Conservation (phyloP, 768 basidiomycete species). For the Psilocybe azurescens region DNA sequence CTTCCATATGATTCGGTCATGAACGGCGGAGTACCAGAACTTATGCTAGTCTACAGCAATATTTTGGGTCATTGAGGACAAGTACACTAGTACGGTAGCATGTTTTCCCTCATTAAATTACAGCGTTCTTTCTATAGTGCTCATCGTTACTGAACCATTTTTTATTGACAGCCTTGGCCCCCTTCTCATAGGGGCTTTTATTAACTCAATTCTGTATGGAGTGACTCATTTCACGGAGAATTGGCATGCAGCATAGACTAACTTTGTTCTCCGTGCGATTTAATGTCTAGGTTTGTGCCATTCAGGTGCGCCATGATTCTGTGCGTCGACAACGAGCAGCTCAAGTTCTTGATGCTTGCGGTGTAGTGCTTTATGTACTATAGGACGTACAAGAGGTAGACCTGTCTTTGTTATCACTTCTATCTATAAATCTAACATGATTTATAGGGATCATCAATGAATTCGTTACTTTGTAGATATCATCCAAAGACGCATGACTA, state of each 20-base stretch:
- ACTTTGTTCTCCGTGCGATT: background rate
- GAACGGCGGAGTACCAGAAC: too few relatives aligned
- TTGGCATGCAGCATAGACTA: background rate
- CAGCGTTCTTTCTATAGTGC: too few relatives aligned
- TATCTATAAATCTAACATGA: background rate
- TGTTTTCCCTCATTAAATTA: too few relatives aligned
- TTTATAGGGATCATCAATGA: constrained; percentile 35
- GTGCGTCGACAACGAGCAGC: background rate
- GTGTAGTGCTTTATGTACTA: constrained; percentile 39
- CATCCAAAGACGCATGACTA: background rate
- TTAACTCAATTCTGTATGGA: constrained; percentile 40
- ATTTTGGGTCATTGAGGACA: too few relatives aligned
- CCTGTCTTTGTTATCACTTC: background rate
- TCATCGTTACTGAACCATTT: background rate
- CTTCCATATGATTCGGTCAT: too few relatives aligned
- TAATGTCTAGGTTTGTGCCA: constrained; percentile 28
- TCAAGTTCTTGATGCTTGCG: background rate
- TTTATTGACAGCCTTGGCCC: constrained; percentile 12
- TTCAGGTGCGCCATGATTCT: constrained; percentile 28
- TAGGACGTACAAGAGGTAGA: constrained; percentile 39
- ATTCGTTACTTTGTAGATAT: constrained; percentile 37
- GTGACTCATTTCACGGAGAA: constrained; percentile 15
- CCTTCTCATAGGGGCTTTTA: constrained; percentile 29
- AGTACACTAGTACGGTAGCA: too few relatives aligned
- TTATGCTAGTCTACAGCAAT: too few relatives aligned